A percentile compares a stretch with the other conserved stretches of the same genome.
Conservation (phyloP, 768 basidiomycete species). For the Mrakia blollopis region DNA sequence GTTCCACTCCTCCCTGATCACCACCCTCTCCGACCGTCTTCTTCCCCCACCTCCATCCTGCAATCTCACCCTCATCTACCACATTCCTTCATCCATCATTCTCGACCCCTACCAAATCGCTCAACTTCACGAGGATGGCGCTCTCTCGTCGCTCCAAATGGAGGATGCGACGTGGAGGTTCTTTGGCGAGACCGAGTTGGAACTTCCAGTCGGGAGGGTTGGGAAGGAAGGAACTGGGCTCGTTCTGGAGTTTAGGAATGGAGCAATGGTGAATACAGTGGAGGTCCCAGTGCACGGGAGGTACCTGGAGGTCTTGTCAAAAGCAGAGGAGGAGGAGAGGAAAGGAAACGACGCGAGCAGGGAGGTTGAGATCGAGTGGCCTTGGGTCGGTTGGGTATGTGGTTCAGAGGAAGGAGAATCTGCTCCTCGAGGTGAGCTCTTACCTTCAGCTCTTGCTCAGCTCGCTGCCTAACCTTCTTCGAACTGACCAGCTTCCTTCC, state of each 20-base stretch:
- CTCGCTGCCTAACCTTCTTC: background rate
- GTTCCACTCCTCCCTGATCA: slow-evolving; percentile 10
- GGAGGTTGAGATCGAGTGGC: slow-evolving; percentile 16
- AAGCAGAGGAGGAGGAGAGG: slow-evolving; percentile 8
- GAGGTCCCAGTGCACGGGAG: slow-evolving; percentile 12
- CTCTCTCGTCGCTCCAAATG: background rate
- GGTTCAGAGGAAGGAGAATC: background rate
- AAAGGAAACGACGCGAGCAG: background rate
- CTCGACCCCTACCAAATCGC: slow-evolving; percentile 21
- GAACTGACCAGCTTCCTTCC: too few relatives aligned
- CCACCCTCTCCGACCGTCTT: slow-evolving; percentile 5
- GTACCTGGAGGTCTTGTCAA: background rate
- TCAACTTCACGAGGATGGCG: slow-evolving; percentile 17
- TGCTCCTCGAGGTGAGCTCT: background rate
- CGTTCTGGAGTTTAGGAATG: background rate
- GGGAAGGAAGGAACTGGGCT: slow-evolving; percentile 7
- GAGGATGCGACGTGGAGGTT: background rate
- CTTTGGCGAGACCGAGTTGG: slow-evolving; percentile 12
- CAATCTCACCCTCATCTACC: slow-evolving; percentile 1
- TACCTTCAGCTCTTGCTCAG: too few relatives aligned
- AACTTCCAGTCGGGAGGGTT: slow-evolving; percentile 3
- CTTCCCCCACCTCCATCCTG: background rate
- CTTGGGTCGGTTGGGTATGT: slow-evolving; percentile 14
- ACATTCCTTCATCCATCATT: background rate
- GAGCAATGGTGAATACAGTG: background rate